A percentile compares a stretch with the other conserved stretches of the same genome.
Conservation (phyloP, 164 flowering plant species). For the Dillenia turbinata region DNA sequence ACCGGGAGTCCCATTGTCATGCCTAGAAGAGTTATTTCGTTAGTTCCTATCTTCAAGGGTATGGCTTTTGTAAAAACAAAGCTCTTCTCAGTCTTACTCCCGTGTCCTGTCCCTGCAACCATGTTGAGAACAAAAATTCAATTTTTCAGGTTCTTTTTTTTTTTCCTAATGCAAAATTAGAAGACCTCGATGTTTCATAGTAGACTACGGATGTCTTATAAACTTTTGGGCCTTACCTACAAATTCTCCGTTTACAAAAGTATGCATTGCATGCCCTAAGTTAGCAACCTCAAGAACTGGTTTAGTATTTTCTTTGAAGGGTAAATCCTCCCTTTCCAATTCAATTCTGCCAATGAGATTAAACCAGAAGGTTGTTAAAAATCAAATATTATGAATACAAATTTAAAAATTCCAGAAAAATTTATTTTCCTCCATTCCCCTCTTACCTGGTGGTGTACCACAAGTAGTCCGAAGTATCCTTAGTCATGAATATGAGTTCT, state of each 20-base stretch:
- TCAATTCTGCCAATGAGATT: conserved; percentile 36
- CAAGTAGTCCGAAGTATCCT: conserved; percentile 74
- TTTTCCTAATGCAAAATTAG: neutral
- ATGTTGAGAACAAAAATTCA: neutral
- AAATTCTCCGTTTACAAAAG: conserved; percentile 67
- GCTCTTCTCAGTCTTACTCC: conserved; percentile 57
- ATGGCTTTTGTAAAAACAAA: conserved; percentile 42
- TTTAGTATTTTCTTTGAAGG: conserved; percentile 27
- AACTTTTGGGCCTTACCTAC: conserved; percentile 35
- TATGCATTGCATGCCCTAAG: conserved; percentile 76
- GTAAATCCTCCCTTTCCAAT: conserved; percentile 42
- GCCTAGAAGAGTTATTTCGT: conserved; percentile 54
- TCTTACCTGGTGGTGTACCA: conserved; percentile 82
- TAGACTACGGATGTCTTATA: neutral
- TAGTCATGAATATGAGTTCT: conserved; percentile 51
- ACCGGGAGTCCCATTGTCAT: conserved; percentile 74
- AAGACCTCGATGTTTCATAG: too few species aligned
- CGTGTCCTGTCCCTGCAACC: conserved; percentile 60
- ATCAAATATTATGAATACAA: neutral
- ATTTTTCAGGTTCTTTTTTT: too few species aligned
- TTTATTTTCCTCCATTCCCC: neutral
- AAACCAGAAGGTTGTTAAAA: neutral
- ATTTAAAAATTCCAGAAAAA: neutral
- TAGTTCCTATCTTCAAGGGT: conserved; percentile 47
- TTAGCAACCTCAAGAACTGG: conserved; percentile 62